Evolutionary conservation across 2,329 filamentous ascomycete genomes (phyloP), one percentile per base, ranked within the genome.

Genomic region (Colletotrichum tropicicola): DNA sequence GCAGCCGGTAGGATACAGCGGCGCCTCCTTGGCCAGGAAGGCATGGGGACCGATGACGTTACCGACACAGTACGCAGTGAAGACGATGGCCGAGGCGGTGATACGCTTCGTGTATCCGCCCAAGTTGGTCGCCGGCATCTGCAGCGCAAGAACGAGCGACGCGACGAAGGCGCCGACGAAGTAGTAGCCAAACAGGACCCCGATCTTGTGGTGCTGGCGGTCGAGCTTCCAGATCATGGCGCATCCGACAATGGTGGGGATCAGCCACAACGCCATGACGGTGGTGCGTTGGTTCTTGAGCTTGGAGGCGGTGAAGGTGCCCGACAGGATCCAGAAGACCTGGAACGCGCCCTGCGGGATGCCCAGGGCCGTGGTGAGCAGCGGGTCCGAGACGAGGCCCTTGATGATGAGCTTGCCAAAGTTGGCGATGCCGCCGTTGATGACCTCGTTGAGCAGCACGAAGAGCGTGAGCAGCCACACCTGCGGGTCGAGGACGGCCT

Each of bases 401-500:
- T 73, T 73, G 52, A 77, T 69, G 56, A 78, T 75, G 59, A 77
- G 69, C 65, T 67, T 67, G 54, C 59, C 54, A 32, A 67, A 67
- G 48, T 59, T 66, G 48, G 64, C 59, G 57, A 87, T 87, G 0
- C 85, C 85, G 3, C 83, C 83, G 51, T 81, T 87, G 67, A 87
- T 80, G 2, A 78, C 52, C 62, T 73, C 52, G 69, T 73, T 70
- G 71, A 78, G 69, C 67, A 81, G 76, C 1, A 84, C 82, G 73
- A 84, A 80, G 27, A 87, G 66, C 61, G 87, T 87, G 5, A 89
- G 70, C 15, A 89, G 78, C 85, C 86, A 89, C 0, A 85, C 87
- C 74, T 89, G 88, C 0, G 85, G 80, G 68, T 89, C 87, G 4
- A 72, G 49, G 1, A 82, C 69, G 0, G 82, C 82, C 67, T 86